phyloP scores from a whole-genome alignment of 305 asterid genomes.

The Rubia balearica region DNA sequence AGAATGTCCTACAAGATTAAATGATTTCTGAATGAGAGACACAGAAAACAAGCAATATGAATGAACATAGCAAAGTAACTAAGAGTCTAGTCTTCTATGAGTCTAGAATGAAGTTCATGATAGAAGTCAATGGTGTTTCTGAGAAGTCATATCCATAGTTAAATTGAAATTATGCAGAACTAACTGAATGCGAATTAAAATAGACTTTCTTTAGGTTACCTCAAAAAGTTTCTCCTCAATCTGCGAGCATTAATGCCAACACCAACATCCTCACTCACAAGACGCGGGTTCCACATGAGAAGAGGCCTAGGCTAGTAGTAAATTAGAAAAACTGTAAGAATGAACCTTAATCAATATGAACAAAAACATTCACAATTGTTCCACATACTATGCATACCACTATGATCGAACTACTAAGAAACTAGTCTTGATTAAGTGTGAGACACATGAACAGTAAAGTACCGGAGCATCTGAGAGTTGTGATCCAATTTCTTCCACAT shows the following conservation, averaged over 20 bases:
- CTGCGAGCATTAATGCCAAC: constrained; percentile 84
- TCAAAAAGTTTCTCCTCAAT: constrained; percentile 58
- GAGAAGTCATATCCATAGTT: background rate
- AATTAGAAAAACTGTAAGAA: constrained; percentile 25
- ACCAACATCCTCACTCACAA: constrained; percentile 91
- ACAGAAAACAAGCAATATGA: background rate
- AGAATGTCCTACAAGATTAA: constrained; percentile 54
- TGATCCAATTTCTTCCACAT: constrained; percentile 73
- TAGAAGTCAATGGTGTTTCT: background rate
- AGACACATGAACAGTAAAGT: constrained; percentile 9
- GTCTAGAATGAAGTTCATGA: background rate
- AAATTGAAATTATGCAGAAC: background rate
- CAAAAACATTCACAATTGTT: background rate
- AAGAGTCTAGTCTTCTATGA: background rate
- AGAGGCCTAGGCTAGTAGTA: constrained; percentile 93
- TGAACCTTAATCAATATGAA: background rate
- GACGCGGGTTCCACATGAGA: constrained; percentile 98
- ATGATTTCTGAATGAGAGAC: constrained; percentile 15
- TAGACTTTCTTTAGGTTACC: constrained; percentile 34
- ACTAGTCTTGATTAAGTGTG: too few relatives aligned
- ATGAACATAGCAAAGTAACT: background rate
- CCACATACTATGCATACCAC: background rate
- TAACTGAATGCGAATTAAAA: background rate
- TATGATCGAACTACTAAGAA: too few relatives aligned
- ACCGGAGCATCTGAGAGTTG: constrained; percentile 83